A percentile compares a stretch with the other conserved stretches of the same genome.
Conservation (phyloP, 345 rosid species). For the Leavenworthia alabamica region DNA sequence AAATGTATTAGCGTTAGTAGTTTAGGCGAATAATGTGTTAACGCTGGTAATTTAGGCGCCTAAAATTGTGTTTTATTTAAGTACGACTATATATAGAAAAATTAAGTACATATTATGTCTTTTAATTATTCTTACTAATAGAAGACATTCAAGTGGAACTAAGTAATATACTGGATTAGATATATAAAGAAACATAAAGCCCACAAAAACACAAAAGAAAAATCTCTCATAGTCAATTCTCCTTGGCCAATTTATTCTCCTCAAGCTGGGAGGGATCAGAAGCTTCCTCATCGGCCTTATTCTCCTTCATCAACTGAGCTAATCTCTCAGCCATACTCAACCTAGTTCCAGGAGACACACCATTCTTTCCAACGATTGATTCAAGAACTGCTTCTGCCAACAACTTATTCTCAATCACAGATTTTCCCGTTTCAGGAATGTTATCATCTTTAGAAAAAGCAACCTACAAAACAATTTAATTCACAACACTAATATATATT, state of each 20-base stretch:
- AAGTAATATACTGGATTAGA: background rate
- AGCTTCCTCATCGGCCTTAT: conserved; percentile 17
- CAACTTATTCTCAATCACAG: conserved; percentile 55
- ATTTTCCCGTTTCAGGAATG: conserved; percentile 40
- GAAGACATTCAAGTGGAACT: background rate
- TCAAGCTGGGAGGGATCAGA: background rate
- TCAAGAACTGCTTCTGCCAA: conserved; percentile 65
- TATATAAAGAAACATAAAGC: background rate
- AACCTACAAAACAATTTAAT: conserved; percentile 34
- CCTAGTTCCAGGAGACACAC: conserved; percentile 64
- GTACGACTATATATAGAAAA: too few species aligned
- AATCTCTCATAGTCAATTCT: background rate
- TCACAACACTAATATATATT: background rate
- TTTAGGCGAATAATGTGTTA: too few species aligned
- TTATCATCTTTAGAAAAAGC: conserved; percentile 54
- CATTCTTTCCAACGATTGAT: conserved; percentile 68
- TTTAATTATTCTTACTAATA: too few species aligned
- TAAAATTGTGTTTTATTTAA: too few species aligned
- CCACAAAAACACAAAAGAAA: background rate
- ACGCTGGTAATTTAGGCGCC: too few species aligned
- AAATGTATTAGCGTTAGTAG: too few species aligned
- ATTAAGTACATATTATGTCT: too few species aligned
- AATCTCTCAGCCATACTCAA: conserved; percentile 51
- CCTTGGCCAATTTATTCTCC: conserved; percentile 3
- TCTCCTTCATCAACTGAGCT: conserved; percentile 30